phyloP scores from a whole-genome alignment of 2,329 filamentous ascomycete genomes.

The Alternaria burnsii region DNA sequence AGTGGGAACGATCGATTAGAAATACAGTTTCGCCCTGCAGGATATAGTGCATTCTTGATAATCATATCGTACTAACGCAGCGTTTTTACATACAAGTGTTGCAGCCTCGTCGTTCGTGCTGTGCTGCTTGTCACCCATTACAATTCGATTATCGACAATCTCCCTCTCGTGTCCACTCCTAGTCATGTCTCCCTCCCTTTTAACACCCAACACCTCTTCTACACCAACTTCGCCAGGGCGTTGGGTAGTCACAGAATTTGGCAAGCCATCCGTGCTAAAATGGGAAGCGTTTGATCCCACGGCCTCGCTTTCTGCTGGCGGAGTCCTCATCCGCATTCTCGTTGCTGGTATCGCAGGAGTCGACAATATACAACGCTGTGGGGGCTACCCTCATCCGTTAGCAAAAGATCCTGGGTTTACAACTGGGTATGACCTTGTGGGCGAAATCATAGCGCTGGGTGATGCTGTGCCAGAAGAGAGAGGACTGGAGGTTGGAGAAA shows the following conservation, averaged over 20 bases:
- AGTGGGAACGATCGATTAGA: neutral
- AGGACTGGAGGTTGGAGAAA: slow-evolving; percentile 11
- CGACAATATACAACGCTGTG: slow-evolving; percentile 20
- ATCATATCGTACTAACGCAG: too few species aligned
- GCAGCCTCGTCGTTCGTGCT: neutral
- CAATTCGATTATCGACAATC: neutral
- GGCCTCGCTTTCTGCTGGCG: slow-evolving; percentile 4
- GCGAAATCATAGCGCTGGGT: slow-evolving; percentile 14
- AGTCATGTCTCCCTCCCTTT: slow-evolving; percentile 6
- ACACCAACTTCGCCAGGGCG: slow-evolving; percentile 13
- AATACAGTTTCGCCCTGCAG: neutral
- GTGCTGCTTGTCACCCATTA: neutral
- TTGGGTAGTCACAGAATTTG: slow-evolving; percentile 16
- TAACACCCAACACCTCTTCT: slow-evolving; percentile 10
- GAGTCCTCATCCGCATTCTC: slow-evolving; percentile 17
- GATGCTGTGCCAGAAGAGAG: slow-evolving; percentile 1
- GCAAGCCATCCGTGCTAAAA: slow-evolving; percentile 14
- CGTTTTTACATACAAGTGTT: neutral
- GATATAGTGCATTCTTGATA: neutral
- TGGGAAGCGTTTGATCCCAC: slow-evolving; percentile 14
- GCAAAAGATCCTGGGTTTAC: slow-evolving; percentile 13
- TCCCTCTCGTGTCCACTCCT: neutral
- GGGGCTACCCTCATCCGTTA: slow-evolving; percentile 15
- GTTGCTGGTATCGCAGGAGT: slow-evolving; percentile 18
- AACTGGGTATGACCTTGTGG: slow-evolving; percentile 19